Evolutionary conservation across 1,139 yeast species (phyloP), one percentile per base, ranked within the genome.

Genomic region (Kluyveromyces sp.): DNA sequence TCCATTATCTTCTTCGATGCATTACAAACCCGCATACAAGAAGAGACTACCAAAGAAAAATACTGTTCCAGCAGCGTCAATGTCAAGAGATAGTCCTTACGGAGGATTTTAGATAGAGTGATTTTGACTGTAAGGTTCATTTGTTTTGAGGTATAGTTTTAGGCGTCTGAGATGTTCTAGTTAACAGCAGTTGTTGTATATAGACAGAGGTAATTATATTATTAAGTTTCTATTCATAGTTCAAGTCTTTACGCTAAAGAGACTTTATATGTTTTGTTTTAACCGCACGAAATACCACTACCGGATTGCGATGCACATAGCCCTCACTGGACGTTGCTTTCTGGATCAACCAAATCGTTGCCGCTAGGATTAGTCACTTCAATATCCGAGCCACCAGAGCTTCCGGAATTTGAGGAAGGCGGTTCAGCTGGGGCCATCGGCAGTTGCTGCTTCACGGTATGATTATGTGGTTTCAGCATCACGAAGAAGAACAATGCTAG

Each of bases 401-500:
- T 33, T 6, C n/a, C 15, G 12, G 15, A 11, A 13, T n/a, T 25
- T 12, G 30, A 13, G 25, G 39, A 29, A 22, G 26, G 33, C 15
- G 33, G 9, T 6, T 22, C 9, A 22, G 6, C 26, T 6, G 26
- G 26, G 26, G 9, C 26, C 26, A 22, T 9, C 26, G 26, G 26
- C 9, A 6, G 26, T 9, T 6, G 9, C 12, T 33, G 17, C 19
- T 12, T 13, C 11, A 39, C 31, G 6, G 34, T 39, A 28, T 40
- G 45, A 15, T 29, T 35, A 47, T 64, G 71, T 1, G 96, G 96
- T 54, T 78, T 81, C 41, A 86, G 72, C 52, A 88, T 65, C 12
- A 89, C 77, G 9, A 88, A 63, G 54, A 89, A 73, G 44, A 89
- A 70, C 44, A 88, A 67, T 3, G 85, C 83, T 45, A 87, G 68